phyloP scores from a whole-genome alignment of 176 grass and related monocot species.

The Triticum aestivum region DNA sequence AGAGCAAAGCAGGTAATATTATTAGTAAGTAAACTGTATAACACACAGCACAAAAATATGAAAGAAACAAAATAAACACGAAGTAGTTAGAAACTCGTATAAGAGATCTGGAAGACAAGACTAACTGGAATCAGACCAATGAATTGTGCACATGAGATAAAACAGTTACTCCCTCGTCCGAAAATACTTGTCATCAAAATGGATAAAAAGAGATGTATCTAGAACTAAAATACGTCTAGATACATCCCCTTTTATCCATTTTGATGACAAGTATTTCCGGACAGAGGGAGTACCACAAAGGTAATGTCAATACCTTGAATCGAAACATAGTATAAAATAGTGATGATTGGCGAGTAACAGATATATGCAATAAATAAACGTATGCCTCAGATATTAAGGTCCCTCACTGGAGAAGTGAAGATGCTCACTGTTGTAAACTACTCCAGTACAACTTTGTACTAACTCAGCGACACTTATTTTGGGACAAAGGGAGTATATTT shows the following conservation, averaged over 20 bases:
- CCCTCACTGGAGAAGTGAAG: background rate
- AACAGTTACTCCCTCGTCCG: background rate
- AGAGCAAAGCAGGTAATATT: conserved; percentile 15
- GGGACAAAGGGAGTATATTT: background rate
- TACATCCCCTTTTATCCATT: too few relatives aligned
- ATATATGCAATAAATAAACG: background rate
- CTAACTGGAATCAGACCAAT: background rate
- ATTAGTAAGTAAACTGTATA: background rate
- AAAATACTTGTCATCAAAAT: too few relatives aligned
- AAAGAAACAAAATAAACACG: conserved; percentile 11
- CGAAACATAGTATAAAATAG: background rate
- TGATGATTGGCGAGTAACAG: background rate
- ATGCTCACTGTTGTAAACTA: background rate
- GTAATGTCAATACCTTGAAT: background rate
- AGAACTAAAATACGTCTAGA: too few relatives aligned
- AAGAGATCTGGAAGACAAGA: background rate
- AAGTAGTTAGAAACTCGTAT: background rate
- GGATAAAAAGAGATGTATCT: too few relatives aligned
- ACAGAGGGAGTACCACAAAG: background rate
- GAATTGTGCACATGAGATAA: background rate
- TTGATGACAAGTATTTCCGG: too few relatives aligned
- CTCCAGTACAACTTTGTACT: too few relatives aligned
- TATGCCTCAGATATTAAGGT: background rate
- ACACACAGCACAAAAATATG: background rate
- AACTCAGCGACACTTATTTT: too few relatives aligned